phyloP scores from a whole-genome alignment of 306 rosid species.

The Sindora glabra region DNA sequence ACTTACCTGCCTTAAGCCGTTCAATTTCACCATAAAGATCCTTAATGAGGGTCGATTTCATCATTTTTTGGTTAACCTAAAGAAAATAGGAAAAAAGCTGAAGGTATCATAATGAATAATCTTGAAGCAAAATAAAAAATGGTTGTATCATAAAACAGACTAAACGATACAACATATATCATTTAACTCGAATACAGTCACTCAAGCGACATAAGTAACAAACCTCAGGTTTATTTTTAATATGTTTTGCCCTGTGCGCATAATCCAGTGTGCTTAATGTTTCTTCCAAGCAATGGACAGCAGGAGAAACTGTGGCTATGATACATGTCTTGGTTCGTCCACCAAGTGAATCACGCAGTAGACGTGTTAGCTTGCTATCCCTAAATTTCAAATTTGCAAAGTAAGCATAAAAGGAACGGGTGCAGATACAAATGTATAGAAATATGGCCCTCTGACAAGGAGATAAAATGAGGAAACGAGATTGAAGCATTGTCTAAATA shows the following conservation, averaged over 20 bases:
- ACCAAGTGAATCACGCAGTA: conserved; percentile 97
- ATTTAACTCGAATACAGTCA: too few relatives aligned
- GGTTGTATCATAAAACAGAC: not conserved
- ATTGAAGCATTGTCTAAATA: not conserved
- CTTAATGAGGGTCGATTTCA: conserved; percentile 93
- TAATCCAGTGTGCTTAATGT: conserved; percentile 92
- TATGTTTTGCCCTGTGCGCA: conserved; percentile 93
- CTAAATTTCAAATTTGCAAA: conserved; percentile 28
- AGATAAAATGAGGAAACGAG: not conserved
- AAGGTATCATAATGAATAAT: not conserved
- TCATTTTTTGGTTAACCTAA: conserved; percentile 68
- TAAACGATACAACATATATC: not conserved
- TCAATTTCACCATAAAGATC: conserved; percentile 98
- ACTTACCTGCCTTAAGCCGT: conserved; percentile 79
- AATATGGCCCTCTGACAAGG: not conserved
- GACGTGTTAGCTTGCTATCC: conserved; percentile 95
- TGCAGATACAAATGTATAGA: not conserved
- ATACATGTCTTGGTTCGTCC: conserved; percentile 99
- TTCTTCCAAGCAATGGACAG: conserved; percentile 95
- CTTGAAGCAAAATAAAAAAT: not conserved
- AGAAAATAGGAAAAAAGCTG: not conserved
- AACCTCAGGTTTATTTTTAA: conserved; percentile 93
- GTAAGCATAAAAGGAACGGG: not conserved
- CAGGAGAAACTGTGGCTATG: conserved; percentile 97
- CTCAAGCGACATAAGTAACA: too few relatives aligned